Conservation (phyloP, 192 early-diverging fungal species). For the Oehlia diaphana region DNA sequence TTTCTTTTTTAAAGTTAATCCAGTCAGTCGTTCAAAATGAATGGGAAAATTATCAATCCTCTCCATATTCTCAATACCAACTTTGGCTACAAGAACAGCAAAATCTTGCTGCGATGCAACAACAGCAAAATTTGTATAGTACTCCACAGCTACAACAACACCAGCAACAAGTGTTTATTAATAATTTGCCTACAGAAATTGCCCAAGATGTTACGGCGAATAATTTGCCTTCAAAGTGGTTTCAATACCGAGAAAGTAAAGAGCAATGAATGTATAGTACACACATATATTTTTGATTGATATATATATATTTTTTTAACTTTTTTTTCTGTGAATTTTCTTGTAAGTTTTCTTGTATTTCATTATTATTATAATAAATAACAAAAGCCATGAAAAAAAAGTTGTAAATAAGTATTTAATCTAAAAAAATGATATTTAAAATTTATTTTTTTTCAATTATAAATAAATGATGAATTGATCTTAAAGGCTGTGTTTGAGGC, state of each 20-base stretch:
- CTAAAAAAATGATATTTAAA: neutral
- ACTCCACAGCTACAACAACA: neutral
- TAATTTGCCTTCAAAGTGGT: constrained; percentile 22
- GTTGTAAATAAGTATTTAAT: neutral
- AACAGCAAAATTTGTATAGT: neutral
- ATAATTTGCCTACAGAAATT: constrained; percentile 22
- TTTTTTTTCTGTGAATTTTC: neutral
- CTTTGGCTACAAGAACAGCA: neutral
- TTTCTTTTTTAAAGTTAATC: constrained; percentile 10
- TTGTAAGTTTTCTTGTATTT: neutral
- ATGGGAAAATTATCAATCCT: constrained; percentile 11
- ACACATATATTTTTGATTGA: neutral
- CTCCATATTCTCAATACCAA: neutral
- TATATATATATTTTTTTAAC: neutral
- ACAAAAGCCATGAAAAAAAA: neutral
- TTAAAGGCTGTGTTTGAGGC: neutral
- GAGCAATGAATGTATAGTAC: neutral
- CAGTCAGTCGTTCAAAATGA: constrained; percentile 19
- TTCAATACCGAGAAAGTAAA: constrained; percentile 8
- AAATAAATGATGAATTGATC: neutral
- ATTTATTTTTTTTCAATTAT: no score
- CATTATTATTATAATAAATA: no score
- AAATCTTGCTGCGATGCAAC: neutral
- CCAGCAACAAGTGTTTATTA: neutral
- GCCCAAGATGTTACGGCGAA: neutral